Conservation (phyloP, 257 asterid species). For the Salvia hispanica region DNA sequence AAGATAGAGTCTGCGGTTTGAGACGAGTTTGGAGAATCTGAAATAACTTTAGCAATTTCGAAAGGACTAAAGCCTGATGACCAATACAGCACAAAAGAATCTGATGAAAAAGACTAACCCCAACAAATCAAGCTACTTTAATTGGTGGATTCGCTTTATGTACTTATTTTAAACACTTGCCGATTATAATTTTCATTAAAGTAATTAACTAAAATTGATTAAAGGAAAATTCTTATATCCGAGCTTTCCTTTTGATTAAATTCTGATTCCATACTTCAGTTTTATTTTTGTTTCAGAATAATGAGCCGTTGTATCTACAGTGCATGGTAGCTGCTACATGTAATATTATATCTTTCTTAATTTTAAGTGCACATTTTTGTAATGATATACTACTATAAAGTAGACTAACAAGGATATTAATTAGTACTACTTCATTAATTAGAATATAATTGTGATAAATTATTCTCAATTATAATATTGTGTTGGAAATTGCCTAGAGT, state of each 20-base stretch:
- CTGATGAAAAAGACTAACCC: constrained; percentile 47
- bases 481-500: too few species aligned
- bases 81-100: constrained; percentile 51
- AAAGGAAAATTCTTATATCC: background rate
- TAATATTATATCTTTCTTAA: background rate
- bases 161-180: constrained; percentile 37
- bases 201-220: background rate
- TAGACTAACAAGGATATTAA: too few species aligned
- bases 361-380: background rate
- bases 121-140: constrained; percentile 40
- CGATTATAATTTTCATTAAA: background rate
- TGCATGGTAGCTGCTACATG: constrained; percentile 40
- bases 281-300: too few species aligned
- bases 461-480: too few species aligned
- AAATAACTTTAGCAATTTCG: constrained; percentile 45
- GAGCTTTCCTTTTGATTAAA: constrained; percentile 13
- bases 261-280: constrained; percentile 14
- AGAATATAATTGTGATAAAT: too few species aligned
- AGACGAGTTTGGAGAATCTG: constrained; percentile 38
- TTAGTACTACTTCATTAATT: too few species aligned
- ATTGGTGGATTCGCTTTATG: constrained; percentile 55
- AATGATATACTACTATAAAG: background rate
- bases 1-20: background rate
- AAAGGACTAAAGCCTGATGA: constrained; percentile 48
- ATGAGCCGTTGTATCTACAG: constrained; percentile 21